Percentiles rank a stretch among this genome's conserved stretches.
These are phyloP conservation scores for Cladophialophora psammophila DNA, from an alignment of 2,329 filamentous ascomycete species.

Conservation along the genomic window DNA sequence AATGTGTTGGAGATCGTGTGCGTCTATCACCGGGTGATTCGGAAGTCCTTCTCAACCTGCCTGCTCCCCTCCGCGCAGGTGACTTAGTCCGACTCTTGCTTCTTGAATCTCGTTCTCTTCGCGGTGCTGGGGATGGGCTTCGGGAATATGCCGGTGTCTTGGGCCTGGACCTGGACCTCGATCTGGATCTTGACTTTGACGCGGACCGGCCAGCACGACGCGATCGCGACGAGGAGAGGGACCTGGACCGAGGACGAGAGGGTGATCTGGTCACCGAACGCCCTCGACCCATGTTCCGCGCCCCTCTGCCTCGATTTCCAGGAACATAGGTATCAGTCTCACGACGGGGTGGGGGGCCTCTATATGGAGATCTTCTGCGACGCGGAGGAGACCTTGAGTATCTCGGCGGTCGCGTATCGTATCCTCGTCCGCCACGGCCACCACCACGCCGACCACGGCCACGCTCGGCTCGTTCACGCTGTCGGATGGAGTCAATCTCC, in stretches of 20 bases:
- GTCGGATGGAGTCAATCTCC: conserved; percentile 71
- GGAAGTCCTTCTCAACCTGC: conserved; percentile 48
- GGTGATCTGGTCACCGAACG: conserved; percentile 48
- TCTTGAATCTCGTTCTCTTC: conserved; percentile 21
- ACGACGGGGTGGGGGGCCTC: conserved; percentile 56
- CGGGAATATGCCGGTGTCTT: conserved; percentile 40
- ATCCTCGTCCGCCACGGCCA: conserved; percentile 50
- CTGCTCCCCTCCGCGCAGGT: conserved; percentile 42
- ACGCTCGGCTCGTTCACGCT: conserved; percentile 53
- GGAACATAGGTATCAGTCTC: conserved; percentile 67
- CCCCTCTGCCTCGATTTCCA: conserved; percentile 47
- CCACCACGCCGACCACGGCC: conserved; percentile 48
- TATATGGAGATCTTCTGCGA: conserved; percentile 56
- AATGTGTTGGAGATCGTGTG: conserved; percentile 58
- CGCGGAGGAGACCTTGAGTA: conserved; percentile 62
- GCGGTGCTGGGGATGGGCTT: conserved; percentile 42
- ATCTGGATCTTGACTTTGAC: conserved; percentile 19
- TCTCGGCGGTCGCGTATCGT: conserved; percentile 57
- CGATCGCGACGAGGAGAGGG: conserved; percentile 48
- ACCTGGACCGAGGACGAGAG: conserved; percentile 44
- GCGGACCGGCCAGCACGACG: conserved; percentile 23
- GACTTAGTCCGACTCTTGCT: conserved; percentile 29
- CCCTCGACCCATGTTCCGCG: conserved; percentile 46
- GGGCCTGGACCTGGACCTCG: conserved; percentile 11
- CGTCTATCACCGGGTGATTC: conserved; percentile 49